Percentiles rank a stretch among this genome's conserved stretches.
These are phyloP conservation scores for Xylaria nigripes DNA, from an alignment of 495 filamentous ascomycete species.

Conservation along the genomic window DNA sequence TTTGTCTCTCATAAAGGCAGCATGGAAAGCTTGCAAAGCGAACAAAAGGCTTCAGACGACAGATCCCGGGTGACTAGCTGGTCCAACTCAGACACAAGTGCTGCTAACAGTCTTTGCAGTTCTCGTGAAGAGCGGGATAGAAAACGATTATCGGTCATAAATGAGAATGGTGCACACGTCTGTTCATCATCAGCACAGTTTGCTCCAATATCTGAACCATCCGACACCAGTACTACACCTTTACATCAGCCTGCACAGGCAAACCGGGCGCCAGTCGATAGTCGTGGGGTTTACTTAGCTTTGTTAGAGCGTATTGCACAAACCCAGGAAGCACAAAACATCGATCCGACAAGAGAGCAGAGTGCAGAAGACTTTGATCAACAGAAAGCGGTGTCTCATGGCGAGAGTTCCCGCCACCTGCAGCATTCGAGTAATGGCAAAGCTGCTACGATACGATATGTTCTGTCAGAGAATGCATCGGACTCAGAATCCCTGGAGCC, in stretches of 20 bases:
- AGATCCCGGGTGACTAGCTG: slow-evolving; percentile 70
- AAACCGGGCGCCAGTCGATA: slow-evolving; percentile 39
- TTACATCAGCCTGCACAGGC: slow-evolving; percentile 2
- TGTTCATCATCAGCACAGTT: slow-evolving; percentile 31
- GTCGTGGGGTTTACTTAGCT: slow-evolving; percentile 63
- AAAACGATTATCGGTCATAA: slow-evolving; percentile 57
- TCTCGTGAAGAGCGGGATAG: slow-evolving; percentile 39
- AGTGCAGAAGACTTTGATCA: slow-evolving; percentile 15
- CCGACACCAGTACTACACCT: slow-evolving; percentile 1
- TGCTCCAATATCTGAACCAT: not conserved
- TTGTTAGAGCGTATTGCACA: slow-evolving; percentile 47
- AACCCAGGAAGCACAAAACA: slow-evolving; percentile 19
- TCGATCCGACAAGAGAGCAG: slow-evolving; percentile 24
- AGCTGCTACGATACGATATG: slow-evolving; percentile 29
- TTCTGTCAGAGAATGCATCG: slow-evolving; percentile 16
- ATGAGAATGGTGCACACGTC: slow-evolving; percentile 50
- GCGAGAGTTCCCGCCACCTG: slow-evolving; percentile 17
- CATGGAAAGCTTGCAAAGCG: slow-evolving; percentile 43
- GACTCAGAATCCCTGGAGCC: slow-evolving; percentile 7
- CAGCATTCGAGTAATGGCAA: slow-evolving; percentile 7
- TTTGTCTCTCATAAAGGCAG: slow-evolving; percentile 42
- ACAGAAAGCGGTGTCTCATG: slow-evolving; percentile 29
- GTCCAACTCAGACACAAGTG: slow-evolving; percentile 51
- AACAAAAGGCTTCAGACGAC: slow-evolving; percentile 42
- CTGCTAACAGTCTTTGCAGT: slow-evolving; percentile 32